Evolutionary conservation across 2,329 filamentous ascomycete genomes (phyloP).

Genomic region (Neocucurbitaria cava): DNA sequence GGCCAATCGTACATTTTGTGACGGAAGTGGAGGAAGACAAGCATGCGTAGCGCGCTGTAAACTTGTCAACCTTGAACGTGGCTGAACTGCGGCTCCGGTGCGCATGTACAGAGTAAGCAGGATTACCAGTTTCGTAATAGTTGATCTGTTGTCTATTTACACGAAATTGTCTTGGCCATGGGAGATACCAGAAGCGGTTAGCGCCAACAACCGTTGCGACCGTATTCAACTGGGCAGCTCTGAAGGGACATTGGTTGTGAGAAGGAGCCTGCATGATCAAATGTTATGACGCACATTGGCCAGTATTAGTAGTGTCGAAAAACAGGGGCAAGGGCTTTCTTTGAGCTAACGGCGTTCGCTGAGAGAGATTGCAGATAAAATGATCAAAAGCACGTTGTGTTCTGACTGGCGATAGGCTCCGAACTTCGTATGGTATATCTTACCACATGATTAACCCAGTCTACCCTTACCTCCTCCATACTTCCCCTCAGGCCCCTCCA

Average conservation of each 20-base stretch:
- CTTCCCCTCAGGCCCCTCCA: constrained; percentile 64
- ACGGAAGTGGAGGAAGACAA: not conserved
- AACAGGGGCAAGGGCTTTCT: not conserved
- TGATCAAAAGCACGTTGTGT: not conserved
- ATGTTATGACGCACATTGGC: not conserved
- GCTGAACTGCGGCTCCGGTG: no score
- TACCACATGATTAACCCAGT: constrained; percentile 4
- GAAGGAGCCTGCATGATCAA: not conserved
- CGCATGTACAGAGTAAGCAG: no score
- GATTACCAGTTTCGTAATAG: no score
- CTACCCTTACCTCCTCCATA: constrained; percentile 49
- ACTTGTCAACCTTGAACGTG: no score
- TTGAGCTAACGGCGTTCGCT: not conserved
- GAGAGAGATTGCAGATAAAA: not conserved
- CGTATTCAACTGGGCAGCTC: not conserved
- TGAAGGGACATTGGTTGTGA: not conserved
- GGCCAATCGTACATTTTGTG: not conserved
- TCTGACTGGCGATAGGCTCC: not conserved
- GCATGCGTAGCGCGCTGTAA: not conserved
- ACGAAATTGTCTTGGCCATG: not conserved
- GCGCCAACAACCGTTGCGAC: not conserved
- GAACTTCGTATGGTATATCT: not conserved
- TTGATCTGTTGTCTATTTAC: no score
- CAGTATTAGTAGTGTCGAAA: not conserved
- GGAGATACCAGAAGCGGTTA: not conserved